Conservation (phyloP, 2,329 filamentous ascomycete species). For the Pseudogymnoascus sp. region DNA sequence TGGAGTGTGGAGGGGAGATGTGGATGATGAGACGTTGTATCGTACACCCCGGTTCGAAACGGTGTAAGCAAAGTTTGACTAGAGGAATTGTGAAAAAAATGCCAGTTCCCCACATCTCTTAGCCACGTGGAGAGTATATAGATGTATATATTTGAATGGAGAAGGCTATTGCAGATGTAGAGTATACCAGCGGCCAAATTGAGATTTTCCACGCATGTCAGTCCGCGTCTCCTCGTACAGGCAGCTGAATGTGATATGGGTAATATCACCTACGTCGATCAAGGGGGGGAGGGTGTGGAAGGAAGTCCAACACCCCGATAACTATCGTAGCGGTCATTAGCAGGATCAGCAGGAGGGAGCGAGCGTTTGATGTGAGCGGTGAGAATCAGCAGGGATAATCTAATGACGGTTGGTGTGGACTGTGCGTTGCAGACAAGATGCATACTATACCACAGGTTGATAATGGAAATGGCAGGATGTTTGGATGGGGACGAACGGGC, state of each 20-base stretch:
- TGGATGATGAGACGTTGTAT: slow-evolving; percentile 3
- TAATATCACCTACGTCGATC: neutral
- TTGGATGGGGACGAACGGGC: neutral
- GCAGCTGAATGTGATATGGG: neutral
- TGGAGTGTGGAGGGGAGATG: neutral
- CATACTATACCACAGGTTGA: neutral
- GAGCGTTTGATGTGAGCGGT: slow-evolving; percentile 7
- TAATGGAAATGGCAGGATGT: slow-evolving; percentile 2
- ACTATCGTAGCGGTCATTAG: neutral
- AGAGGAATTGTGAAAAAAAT: neutral
- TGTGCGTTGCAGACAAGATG: slow-evolving; percentile 1
- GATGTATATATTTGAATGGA: neutral
- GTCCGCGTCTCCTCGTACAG: neutral
- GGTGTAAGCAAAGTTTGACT: neutral
- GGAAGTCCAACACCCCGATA: neutral
- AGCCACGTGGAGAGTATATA: neutral
- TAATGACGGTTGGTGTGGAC: neutral
- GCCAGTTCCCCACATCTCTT: neutral
- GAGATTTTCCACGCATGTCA: neutral
- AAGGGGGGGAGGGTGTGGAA: neutral
- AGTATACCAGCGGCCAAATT: neutral
- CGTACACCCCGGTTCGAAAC: neutral
- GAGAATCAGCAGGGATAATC: neutral
- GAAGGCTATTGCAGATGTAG: neutral
- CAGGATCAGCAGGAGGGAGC: slow-evolving; percentile 6